Base-by-base conservation (phyloP, 352 stramenopile genomes). In the Phytophthora uliginosa region DNA sequence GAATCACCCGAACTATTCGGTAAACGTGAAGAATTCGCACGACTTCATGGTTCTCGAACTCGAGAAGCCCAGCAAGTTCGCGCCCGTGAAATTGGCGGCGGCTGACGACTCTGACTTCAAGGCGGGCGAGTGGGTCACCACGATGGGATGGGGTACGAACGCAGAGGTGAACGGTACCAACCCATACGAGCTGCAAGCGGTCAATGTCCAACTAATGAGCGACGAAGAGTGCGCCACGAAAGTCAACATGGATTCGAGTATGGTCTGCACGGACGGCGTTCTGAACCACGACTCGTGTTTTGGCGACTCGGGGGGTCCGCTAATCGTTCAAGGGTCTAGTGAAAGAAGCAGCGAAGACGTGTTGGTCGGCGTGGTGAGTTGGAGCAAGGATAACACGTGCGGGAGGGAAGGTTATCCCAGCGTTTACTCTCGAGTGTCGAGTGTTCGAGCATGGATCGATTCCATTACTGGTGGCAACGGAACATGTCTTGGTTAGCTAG, bases 361-460 rank as follows among this genome's bases (percentile, higher is more conserved):
- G 2, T 34, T 85, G 7, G 45, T 91, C 5, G 82, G 84, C 4
- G 52, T 91, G 9, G 77, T 84, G 28, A 87, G 79, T 61, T 89
- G 81, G 81, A 71, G 71, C 18, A 76, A 84, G 47, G 80, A 84
- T 31, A 36, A 73, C 20, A 66, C 33, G 4, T 92, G 83, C 22
- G 83, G 77, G 9, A 60, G 72, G 3, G 68, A 68, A 22, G 71
- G 73, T 12, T 81, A 85, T 34, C 63, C 70, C 3, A 79, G 78
- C 6, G 71, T 92, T 18, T 91, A 90, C 68, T 74, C 82, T 38
- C 73, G 79, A 18, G 78, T 92, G 50, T 86, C 81, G 7, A 74
- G 69, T 33, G 77, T 26, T 34, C 62, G 76, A 50, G 34, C 57
- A 6, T 90, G 81, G 81, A 81, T 90, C 56, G 66, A 76, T 52